Evolutionary conservation across 805 yeast species (phyloP).

Genomic region (Cyberlindnera mycetangii): DNA sequence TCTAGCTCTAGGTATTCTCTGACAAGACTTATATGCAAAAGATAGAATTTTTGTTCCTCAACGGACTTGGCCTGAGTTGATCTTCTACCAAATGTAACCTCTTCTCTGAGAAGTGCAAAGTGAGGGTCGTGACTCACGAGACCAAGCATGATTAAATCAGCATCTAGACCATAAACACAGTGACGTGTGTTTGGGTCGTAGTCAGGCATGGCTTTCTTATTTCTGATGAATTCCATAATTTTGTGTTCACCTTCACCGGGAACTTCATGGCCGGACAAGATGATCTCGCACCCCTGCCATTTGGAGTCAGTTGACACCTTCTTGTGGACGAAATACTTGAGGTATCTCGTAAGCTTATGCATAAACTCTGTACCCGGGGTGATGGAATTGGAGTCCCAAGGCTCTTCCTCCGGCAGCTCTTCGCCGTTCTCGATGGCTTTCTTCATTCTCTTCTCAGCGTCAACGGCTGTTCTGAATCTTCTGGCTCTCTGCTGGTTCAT

Average conservation of each 20-base stretch:
- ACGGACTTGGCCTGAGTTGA: constrained; percentile 44
- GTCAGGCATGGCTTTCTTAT: constrained; percentile 66
- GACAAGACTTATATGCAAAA: constrained; percentile 81
- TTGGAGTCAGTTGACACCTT: constrained; percentile 88
- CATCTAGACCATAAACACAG: constrained; percentile 94
- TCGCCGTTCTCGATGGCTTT: constrained; percentile 74
- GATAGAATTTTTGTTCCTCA: constrained; percentile 74
- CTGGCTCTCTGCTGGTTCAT: constrained; percentile 97
- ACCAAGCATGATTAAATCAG: constrained; percentile 93
- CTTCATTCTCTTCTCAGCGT: constrained; percentile 69
- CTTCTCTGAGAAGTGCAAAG: constrained; percentile 90
- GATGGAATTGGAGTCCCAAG: constrained; percentile 95
- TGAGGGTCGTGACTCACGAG: constrained; percentile 94
- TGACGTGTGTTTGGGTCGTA: constrained; percentile 84
- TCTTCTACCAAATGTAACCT: constrained; percentile 77
- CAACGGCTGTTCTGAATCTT: constrained; percentile 88
- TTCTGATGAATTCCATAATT: constrained; percentile 88
- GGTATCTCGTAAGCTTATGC: constrained; percentile 80
- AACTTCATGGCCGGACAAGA: constrained; percentile 91
- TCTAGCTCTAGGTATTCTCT: constrained; percentile 91
- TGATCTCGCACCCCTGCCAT: constrained; percentile 86
- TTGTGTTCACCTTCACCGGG: constrained; percentile 99
- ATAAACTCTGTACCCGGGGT: constrained; percentile 99
- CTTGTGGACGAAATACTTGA: constrained; percentile 90
- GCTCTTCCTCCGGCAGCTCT: constrained; percentile 75